These are phyloP conservation scores for Cyathus striatus DNA, from an alignment of 768 basidiomycete genomes.

Conservation along the genomic window DNA sequence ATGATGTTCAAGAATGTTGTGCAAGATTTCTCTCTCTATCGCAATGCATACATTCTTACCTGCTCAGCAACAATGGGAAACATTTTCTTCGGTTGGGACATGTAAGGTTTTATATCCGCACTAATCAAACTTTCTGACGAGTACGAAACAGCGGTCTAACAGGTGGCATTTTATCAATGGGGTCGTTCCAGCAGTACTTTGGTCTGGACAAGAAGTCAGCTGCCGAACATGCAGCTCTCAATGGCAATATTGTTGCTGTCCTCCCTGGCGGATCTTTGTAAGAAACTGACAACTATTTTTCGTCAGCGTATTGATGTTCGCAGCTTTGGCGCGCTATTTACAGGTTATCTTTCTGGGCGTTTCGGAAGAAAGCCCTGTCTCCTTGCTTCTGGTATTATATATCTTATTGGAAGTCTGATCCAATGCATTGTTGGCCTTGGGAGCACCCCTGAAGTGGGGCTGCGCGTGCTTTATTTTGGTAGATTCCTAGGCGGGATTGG, in stretches of 20 bases:
- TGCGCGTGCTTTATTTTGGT: constrained; percentile 37
- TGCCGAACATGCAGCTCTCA: constrained; percentile 31
- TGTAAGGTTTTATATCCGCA: constrained; percentile 15
- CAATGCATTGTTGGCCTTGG: constrained; percentile 40
- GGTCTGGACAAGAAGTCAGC: constrained; percentile 33
- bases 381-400: constrained; percentile 38
- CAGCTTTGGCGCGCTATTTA: constrained; percentile 41
- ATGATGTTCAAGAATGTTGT: constrained; percentile 22
- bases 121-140: too few relatives aligned
- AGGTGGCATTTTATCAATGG: constrained; percentile 40
- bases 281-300: constrained; percentile 9
- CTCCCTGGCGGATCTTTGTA: constrained; percentile 46
- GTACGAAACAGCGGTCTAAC: constrained; percentile 28
- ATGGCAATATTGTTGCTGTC: constrained; percentile 48
- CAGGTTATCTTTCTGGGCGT: constrained; percentile 30
- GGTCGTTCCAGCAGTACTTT: constrained; percentile 44
- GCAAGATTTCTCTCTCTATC: constrained; percentile 20
- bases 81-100: constrained; percentile 47
- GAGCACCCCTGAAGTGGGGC: constrained; percentile 23
- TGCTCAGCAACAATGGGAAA: constrained; percentile 41
- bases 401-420: constrained; percentile 41
- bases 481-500: constrained; percentile 60
- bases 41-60: constrained; percentile 42
- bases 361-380: constrained; percentile 45
- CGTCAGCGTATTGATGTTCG: not conserved